Conservation (phyloP, 495 filamentous ascomycete species). For the Viridothelium virens region DNA sequence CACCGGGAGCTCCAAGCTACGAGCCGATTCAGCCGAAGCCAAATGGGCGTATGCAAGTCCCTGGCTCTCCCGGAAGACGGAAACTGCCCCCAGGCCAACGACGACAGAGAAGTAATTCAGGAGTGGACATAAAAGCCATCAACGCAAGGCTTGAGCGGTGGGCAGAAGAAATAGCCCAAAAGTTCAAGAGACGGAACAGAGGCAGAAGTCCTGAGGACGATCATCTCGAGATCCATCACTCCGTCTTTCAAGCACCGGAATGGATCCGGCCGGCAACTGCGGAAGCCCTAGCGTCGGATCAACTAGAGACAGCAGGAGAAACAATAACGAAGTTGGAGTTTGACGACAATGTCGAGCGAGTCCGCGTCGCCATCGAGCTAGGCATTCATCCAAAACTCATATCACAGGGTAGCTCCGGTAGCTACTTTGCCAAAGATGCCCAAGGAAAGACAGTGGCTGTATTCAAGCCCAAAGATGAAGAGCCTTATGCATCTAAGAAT, state of each 20-base stretch:
- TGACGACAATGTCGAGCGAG: slow-evolving; percentile 83
- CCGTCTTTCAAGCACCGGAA: slow-evolving; percentile 88
- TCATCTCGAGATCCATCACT: slow-evolving; percentile 90
- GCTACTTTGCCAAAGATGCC: slow-evolving; percentile 89
- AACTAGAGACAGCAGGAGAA: slow-evolving; percentile 44
- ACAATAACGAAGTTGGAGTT: slow-evolving; percentile 72
- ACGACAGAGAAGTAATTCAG: slow-evolving; percentile 66
- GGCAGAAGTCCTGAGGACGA: slow-evolving; percentile 72
- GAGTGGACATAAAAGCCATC: slow-evolving; percentile 97
- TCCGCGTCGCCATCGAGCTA: slow-evolving; percentile 79
- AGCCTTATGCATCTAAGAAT: slow-evolving; percentile 64
- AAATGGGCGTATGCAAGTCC: slow-evolving; percentile 52
- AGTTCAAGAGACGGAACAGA: slow-evolving; percentile 80
- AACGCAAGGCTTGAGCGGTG: slow-evolving; percentile 93
- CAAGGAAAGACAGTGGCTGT: slow-evolving; percentile 93
- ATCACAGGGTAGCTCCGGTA: slow-evolving; percentile 90
- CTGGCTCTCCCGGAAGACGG: slow-evolving; percentile 36
- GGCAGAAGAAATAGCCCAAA: slow-evolving; percentile 96
- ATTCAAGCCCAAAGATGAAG: slow-evolving; percentile 98
- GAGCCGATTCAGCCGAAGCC: slow-evolving; percentile 58
- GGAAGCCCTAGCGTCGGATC: slow-evolving; percentile 57
- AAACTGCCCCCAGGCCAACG: slow-evolving; percentile 43
- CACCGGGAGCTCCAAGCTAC: slow-evolving; percentile 57
- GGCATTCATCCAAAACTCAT: slow-evolving; percentile 93
- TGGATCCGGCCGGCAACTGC: slow-evolving; percentile 68